Evolutionary conservation across 257 asterid species (phyloP).

Genomic region (Ehretia macrophylla): DNA sequence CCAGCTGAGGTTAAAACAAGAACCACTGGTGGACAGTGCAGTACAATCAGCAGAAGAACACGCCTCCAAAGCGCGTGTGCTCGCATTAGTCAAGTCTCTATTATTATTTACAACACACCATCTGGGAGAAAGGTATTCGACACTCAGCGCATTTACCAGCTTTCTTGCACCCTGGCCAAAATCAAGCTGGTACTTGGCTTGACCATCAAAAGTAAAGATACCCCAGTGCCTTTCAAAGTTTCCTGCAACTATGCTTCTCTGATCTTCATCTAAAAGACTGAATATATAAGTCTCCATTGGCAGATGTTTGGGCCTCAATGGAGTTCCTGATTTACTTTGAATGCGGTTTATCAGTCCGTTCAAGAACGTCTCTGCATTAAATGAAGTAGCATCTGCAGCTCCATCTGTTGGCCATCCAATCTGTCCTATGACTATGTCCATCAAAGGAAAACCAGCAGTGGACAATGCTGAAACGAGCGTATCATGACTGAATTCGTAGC

Average conservation of each 20-base stretch:
- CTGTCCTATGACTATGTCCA: constrained; percentile 44
- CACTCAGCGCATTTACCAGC: constrained; percentile 58
- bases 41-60: constrained; percentile 72
- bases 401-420: constrained; percentile 97
- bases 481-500: constrained; percentile 60
- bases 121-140: constrained; percentile 59
- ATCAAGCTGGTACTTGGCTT: constrained; percentile 65
- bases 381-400: constrained; percentile 58
- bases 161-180: constrained; percentile 48
- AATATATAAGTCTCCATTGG: constrained; percentile 52
- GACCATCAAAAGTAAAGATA: constrained; percentile 83
- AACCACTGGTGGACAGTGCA: constrained; percentile 50
- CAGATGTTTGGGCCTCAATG: constrained; percentile 30
- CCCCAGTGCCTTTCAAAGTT: constrained; percentile 90
- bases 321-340: constrained; percentile 40
- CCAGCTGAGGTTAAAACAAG: constrained; percentile 72
- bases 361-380: constrained; percentile 57
- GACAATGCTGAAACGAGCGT: constrained; percentile 44
- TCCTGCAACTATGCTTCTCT: constrained; percentile 47
- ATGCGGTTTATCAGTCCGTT: constrained; percentile 55
- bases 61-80: constrained; percentile 50
- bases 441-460: constrained; percentile 48
- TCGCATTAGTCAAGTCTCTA: constrained; percentile 50
- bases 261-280: constrained; percentile 81
- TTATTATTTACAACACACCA: constrained; percentile 90